Evolutionary conservation across 805 yeast genomes (phyloP).

Genomic region (Candida coleopterorum): DNA sequence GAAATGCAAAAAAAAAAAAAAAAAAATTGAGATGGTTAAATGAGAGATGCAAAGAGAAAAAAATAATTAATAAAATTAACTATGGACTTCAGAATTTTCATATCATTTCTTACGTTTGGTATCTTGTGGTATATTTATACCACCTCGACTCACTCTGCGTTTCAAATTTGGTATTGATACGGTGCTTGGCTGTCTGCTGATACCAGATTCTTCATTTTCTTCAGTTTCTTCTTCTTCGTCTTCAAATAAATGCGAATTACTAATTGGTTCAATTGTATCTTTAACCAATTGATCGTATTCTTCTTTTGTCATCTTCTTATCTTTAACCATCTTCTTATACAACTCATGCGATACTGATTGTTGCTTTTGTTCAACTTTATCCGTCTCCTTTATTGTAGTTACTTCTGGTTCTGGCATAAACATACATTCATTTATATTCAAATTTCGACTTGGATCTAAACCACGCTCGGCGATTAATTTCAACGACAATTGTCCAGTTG

Average conservation of each 20-base stretch:
- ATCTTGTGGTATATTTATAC: conserved; percentile 15
- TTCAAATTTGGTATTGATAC: conserved; percentile 11
- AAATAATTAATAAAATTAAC: too few relatives aligned
- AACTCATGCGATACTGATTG: conserved; percentile 16
- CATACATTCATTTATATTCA: conserved; percentile 33
- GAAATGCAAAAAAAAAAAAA: too few relatives aligned
- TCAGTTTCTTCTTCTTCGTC: conserved; percentile 29
- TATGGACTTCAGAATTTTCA: background rate
- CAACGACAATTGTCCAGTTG: conserved; percentile 41
- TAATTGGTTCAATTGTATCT: conserved; percentile 28
- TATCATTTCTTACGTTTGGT: conserved; percentile 1
- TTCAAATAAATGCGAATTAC: conserved; percentile 34
- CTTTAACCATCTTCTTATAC: conserved; percentile 32
- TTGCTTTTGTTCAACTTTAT: conserved; percentile 11
- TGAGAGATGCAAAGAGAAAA: conserved; percentile 1
- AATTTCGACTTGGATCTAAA: conserved; percentile 39
- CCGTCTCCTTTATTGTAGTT: conserved; percentile 13
- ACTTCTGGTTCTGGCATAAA: conserved; percentile 11
- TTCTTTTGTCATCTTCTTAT: conserved; percentile 28
- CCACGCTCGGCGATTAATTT: conserved; percentile 28
- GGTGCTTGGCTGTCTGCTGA: conserved; percentile 7
- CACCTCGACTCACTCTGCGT: conserved; percentile 26
- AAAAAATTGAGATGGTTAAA: conserved; percentile 3
- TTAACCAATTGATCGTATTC: conserved; percentile 27
- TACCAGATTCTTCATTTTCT: conserved; percentile 2